phyloP scores from a whole-genome alignment of 176 grass and related monocot species.

The Chloris gayana region DNA sequence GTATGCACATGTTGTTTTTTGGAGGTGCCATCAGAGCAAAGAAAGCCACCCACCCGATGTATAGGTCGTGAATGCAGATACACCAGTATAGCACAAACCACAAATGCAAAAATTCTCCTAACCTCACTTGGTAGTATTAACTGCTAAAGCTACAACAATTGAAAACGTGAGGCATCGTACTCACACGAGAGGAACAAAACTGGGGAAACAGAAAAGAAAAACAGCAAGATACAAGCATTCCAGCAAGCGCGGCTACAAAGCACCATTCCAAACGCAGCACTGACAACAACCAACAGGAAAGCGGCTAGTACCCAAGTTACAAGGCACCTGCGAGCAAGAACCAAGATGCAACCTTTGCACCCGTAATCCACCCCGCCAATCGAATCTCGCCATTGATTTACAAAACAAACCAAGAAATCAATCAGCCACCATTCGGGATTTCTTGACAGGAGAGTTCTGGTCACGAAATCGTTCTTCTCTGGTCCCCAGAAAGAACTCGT shows the following conservation, averaged over 20 bases:
- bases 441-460: background rate
- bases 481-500: background rate
- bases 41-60: background rate
- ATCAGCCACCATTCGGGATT: background rate
- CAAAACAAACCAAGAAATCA: constrained; percentile 18
- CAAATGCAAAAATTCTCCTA: background rate
- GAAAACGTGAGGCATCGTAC: background rate
- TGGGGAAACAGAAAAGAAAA: background rate
- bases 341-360: background rate
- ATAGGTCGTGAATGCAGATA: background rate
- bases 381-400: background rate
- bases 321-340: background rate
- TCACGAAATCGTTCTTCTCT: no score
- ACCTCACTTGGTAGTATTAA: background rate
- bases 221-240: background rate
- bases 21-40: background rate
- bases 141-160: background rate
- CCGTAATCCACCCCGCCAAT: background rate
- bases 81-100: background rate
- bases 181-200: background rate
- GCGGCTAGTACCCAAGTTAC: background rate
- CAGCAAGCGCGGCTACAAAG: background rate
- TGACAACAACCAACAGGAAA: background rate
- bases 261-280: background rate
- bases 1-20: background rate